These are phyloP conservation scores for Coemansia sp. DNA, from an alignment of 192 early-diverging fungal species.

Conservation along the genomic window DNA sequence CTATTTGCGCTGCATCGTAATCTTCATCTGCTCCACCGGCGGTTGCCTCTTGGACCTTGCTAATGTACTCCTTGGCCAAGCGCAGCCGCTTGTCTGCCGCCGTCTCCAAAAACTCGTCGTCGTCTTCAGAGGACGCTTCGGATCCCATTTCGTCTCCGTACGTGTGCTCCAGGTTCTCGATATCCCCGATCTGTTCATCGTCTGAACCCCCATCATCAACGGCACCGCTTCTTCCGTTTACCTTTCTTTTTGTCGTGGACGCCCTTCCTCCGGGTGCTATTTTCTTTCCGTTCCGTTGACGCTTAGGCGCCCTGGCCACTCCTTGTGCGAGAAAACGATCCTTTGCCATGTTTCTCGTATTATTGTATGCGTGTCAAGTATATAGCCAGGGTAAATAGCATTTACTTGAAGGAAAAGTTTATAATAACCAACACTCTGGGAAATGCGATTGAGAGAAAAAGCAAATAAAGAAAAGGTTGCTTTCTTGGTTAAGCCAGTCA, in stretches of 20 bases:
- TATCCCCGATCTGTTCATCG: slow-evolving; percentile 32
- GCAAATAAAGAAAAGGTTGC: too few species aligned
- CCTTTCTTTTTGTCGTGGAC: background rate
- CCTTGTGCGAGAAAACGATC: slow-evolving; percentile 48
- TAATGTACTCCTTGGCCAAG: slow-evolving; percentile 90
- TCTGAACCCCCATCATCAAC: slow-evolving; percentile 7
- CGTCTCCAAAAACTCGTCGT: slow-evolving; percentile 76
- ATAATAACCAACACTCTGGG: too few species aligned
- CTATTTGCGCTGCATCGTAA: slow-evolving; percentile 89
- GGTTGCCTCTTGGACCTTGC: slow-evolving; percentile 62
- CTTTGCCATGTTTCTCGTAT: slow-evolving; percentile 26
- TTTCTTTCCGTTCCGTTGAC: slow-evolving; percentile 30
- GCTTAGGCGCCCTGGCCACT: slow-evolving; percentile 34
- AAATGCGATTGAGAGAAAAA: background rate
- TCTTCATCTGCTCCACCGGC: slow-evolving; percentile 44
- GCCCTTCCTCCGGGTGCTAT: background rate
- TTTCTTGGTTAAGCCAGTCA: background rate
- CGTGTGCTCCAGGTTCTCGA: slow-evolving; percentile 37
- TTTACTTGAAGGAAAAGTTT: background rate
- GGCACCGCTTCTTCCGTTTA: background rate
- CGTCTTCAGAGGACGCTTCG: slow-evolving; percentile 49
- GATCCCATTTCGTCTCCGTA: slow-evolving; percentile 20
- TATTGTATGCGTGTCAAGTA: slow-evolving; percentile 4
- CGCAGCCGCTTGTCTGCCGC: slow-evolving; percentile 90
- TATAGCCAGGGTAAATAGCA: background rate